These are phyloP conservation scores for Aspergillus brunneoviolaceus DNA, from an alignment of 2,329 filamentous ascomycete genomes.

Conservation along the genomic window DNA sequence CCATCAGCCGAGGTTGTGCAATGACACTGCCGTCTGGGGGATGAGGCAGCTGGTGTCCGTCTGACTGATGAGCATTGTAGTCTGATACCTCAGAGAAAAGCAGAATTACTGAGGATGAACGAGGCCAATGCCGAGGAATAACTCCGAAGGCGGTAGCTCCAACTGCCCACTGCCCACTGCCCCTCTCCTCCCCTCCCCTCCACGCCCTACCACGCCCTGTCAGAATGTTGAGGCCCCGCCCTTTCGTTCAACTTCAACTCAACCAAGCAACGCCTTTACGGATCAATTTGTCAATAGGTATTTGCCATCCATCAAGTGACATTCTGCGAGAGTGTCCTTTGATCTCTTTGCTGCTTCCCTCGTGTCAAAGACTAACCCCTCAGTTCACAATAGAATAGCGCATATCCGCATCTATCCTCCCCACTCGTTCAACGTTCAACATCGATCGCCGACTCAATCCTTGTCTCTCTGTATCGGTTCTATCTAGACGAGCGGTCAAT, in stretches of 20 bases:
- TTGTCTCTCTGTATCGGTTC: not conserved
- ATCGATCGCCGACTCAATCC: not conserved
- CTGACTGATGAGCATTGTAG: not conserved
- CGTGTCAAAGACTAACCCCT: too few species aligned
- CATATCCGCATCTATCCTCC: not conserved
- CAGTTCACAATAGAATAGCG: too few species aligned
- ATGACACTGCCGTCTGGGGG: not conserved
- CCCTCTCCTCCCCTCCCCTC: slow-evolving; percentile 2
- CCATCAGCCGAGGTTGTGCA: not conserved
- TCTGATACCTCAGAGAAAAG: too few species aligned
- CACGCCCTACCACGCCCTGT: not conserved
- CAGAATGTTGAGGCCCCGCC: not conserved
- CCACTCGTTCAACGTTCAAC: not conserved
- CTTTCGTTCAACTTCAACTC: not conserved
- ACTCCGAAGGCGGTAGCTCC: slow-evolving; percentile 7
- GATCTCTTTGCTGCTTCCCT: too few species aligned
- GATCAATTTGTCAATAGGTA: not conserved
- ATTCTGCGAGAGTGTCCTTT: too few species aligned
- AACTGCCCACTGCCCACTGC: not conserved
- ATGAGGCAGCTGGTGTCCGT: not conserved
- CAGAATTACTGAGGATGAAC: not conserved
- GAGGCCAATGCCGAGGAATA: not conserved
- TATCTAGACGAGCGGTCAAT: not conserved
- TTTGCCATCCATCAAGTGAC: too few species aligned
- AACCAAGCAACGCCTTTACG: slow-evolving; percentile 3